phyloP scores from a whole-genome alignment of 495 filamentous ascomycete genomes.

The Hypoxylon subgilvum region DNA sequence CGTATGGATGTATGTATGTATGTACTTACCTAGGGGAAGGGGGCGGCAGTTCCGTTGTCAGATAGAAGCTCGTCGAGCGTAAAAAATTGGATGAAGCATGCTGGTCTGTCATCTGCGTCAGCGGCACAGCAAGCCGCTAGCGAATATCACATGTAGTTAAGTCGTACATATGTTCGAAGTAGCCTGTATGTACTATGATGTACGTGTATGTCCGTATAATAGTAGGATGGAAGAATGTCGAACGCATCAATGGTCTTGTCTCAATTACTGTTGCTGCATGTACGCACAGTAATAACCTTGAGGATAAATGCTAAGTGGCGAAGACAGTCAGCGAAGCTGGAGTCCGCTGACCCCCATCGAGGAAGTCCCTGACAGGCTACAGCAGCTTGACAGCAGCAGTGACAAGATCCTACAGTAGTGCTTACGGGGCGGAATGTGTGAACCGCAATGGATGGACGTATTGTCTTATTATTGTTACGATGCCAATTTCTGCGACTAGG shows the following conservation, averaged over 20 bases:
- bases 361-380: constrained; percentile 27
- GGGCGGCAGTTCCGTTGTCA: constrained; percentile 4
- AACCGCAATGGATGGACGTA: not conserved
- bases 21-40: constrained; percentile 11
- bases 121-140: constrained; percentile 22
- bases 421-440: constrained; percentile 34
- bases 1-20: too few relatives aligned
- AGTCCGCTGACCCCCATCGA: constrained; percentile 30
- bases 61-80: not conserved
- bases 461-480: constrained; percentile 6
- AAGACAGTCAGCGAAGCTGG: constrained; percentile 34
- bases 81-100: constrained; percentile 4
- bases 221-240: not conserved
- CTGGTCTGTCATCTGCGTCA: constrained; percentile 20
- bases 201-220: not conserved
- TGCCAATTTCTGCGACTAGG: constrained; percentile 3
- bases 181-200: too few relatives aligned
- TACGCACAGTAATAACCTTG: constrained; percentile 21
- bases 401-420: constrained; percentile 27
- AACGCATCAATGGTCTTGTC: not conserved
- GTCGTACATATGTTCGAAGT: too few relatives aligned
- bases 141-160: constrained; percentile 4
- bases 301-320: constrained; percentile 20
- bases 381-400: constrained; percentile 13
- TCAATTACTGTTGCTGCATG: constrained; percentile 24